Percentiles rank a stretch among this genome's conserved stretches.
Evolutionary conservation across 345 rosid genomes (phyloP).

Genomic region (Trapa incisa): DNA sequence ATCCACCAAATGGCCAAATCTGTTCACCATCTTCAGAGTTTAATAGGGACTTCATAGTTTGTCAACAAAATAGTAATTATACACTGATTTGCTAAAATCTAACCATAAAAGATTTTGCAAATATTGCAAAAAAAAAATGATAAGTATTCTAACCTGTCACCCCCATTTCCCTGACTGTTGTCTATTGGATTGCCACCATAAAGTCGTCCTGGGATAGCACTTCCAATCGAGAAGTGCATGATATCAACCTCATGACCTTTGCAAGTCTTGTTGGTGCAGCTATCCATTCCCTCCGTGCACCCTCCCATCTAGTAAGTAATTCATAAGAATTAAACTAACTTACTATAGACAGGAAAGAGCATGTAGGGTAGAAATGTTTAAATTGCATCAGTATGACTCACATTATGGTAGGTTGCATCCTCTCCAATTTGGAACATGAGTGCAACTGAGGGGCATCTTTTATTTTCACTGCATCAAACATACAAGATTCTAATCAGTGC

Average conservation of each 20-base stretch:
- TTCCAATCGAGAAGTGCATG: slow-evolving; percentile 97
- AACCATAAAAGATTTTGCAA: neutral
- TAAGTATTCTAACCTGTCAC: slow-evolving; percentile 53
- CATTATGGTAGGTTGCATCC: slow-evolving; percentile 74
- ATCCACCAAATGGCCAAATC: slow-evolving; percentile 88
- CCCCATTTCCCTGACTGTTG: slow-evolving; percentile 71
- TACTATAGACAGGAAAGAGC: neutral
- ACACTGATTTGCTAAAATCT: neutral
- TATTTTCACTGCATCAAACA: slow-evolving; percentile 46
- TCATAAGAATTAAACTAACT: neutral
- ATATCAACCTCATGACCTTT: slow-evolving; percentile 95
- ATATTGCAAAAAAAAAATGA: neutral
- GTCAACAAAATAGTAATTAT: neutral
- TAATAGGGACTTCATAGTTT: neutral
- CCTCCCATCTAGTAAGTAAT: slow-evolving; percentile 72
- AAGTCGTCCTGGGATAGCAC: slow-evolving; percentile 92
- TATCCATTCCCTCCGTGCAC: slow-evolving; percentile 45
- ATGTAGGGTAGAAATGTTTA: neutral
- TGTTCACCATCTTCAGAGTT: slow-evolving; percentile 16
- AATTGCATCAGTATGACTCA: neutral
- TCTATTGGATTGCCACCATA: slow-evolving; percentile 83
- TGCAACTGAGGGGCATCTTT: slow-evolving; percentile 75
- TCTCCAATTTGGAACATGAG: slow-evolving; percentile 91
- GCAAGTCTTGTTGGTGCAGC: slow-evolving; percentile 82
- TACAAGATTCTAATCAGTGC: slow-evolving; percentile 11